Base-by-base conservation (phyloP, 306 rosid species). In the Quercus robur region DNA sequence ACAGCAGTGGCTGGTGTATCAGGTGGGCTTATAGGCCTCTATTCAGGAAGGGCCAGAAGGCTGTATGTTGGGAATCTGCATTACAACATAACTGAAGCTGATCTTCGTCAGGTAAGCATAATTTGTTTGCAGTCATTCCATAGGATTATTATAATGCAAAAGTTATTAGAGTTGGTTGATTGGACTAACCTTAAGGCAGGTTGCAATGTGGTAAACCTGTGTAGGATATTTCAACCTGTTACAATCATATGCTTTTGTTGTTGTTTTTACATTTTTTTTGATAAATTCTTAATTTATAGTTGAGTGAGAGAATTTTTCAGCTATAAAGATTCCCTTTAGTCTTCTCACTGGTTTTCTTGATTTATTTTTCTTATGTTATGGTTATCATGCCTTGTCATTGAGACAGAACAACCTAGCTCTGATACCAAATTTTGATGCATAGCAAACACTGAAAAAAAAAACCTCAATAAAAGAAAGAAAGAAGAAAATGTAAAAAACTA, bases 21-120 rank as follows among this genome's bases (percentile, higher is more conserved):
- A 52, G 84, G 85, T 74, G 97, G 97, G 78, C 82, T 55, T 81
- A 76, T 84, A 74, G 97, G 99, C 69, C 97, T 95, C 28, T 92
- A 94, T 88, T 85, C 99, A 69, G 99, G 98, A 54, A 97, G 97
- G 54, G 94, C 96, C 51, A 87, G 99, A 87, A 91, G 92, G 89
- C 90, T 95, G 49, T 95, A 95, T 85, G 98, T 95, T 71, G 98
- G 99, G 49, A 95, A 95, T 91, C 86, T 95, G 81, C 97, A 93
- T 87, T 77, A 87, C 82, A 91, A 84, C 78, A 95, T 95, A 63
- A 88, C 91, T 31, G 99, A 95, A 89, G 92, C 91, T 69, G 97
- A 93, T 88, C 90, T 95, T 73, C 98, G 96, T 62, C 76, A 83
- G 96, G 99, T 87, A 81, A 81, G 87, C 77, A 56, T 74, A 28